Evolutionary conservation across 352 stramenopile genomes (phyloP).

Genomic region (Aphanomyces stellatus): DNA sequence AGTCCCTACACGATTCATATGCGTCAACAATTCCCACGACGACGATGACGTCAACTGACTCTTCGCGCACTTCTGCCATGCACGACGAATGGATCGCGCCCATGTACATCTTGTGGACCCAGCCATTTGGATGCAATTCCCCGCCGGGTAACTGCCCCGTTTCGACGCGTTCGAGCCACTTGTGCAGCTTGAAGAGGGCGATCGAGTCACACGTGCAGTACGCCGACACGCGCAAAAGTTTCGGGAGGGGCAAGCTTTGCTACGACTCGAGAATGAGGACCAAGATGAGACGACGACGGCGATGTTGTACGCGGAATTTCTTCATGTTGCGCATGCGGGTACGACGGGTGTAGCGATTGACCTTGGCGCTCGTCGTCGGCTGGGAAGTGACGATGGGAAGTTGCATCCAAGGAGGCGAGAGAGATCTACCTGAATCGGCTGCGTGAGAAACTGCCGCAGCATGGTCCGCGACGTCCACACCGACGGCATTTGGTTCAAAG

Average conservation of each 20-base stretch:
- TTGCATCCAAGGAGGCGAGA: no score
- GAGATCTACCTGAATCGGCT: neutral
- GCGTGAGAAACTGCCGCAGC: neutral
- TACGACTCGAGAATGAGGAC: neutral
- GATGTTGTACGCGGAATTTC: conserved; percentile 41
- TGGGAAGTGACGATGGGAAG: neutral
- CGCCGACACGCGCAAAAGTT: conserved; percentile 43
- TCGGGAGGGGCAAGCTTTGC: conserved; percentile 6
- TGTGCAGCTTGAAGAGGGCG: conserved; percentile 78
- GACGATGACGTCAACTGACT: no score
- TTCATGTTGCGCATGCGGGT: conserved; percentile 80
- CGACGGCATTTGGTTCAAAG: neutral
- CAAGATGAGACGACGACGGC: neutral
- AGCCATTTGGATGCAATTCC: conserved; percentile 68
- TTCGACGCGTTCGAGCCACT: conserved; percentile 74
- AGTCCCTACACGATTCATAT: conserved; percentile 15
- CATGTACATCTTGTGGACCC: conserved; percentile 83
- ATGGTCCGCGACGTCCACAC: neutral
- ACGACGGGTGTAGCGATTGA: conserved; percentile 64
- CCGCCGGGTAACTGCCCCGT: conserved; percentile 63
- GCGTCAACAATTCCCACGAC: no score
- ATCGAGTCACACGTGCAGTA: conserved; percentile 81
- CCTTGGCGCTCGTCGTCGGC: conserved; percentile 28
- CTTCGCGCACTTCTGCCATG: conserved; percentile 26
- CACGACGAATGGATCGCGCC: conserved; percentile 72